Conservation (phyloP, 345 rosid species). For the Salix caprea region DNA sequence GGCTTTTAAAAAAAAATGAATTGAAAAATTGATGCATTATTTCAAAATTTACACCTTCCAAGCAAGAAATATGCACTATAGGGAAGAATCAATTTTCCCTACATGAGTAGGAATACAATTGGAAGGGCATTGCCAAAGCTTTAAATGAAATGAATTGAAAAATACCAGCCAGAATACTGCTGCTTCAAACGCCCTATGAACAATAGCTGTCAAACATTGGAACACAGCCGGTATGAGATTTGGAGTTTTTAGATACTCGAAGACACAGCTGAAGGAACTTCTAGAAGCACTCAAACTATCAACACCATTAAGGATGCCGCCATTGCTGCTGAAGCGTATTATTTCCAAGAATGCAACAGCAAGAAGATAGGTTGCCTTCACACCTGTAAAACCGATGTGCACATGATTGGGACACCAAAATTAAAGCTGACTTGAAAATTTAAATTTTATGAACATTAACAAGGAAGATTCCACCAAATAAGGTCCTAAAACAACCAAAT, state of each 20-base stretch:
- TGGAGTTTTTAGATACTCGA: constrained; percentile 95
- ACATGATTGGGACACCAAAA: background rate
- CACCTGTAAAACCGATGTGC: constrained; percentile 48
- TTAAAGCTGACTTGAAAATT: background rate
- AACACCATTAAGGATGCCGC: constrained; percentile 91
- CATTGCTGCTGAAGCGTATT: constrained; percentile 93
- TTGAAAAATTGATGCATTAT: constrained; percentile 8
- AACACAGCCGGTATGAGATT: constrained; percentile 84
- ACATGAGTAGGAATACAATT: background rate
- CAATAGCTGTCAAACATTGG: constrained; percentile 88
- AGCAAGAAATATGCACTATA: background rate
- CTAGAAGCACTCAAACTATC: constrained; percentile 59
- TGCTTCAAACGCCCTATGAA: constrained; percentile 89
- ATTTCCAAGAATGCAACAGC: constrained; percentile 96
- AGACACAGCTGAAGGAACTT: constrained; percentile 97
- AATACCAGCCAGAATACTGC: constrained; percentile 89
- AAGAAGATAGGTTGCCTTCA: constrained; percentile 98
- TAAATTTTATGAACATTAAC: constrained; percentile 1
- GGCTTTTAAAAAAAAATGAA: background rate
- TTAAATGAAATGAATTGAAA: background rate
- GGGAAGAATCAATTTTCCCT: background rate
- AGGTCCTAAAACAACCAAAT: background rate
- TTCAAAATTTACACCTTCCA: background rate
- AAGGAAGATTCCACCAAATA: background rate
- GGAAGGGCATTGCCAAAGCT: background rate